Evolutionary conservation across 495 filamentous ascomycete genomes (phyloP), one percentile per base, ranked within the genome.

Genomic region (Penicillium turbatum): DNA sequence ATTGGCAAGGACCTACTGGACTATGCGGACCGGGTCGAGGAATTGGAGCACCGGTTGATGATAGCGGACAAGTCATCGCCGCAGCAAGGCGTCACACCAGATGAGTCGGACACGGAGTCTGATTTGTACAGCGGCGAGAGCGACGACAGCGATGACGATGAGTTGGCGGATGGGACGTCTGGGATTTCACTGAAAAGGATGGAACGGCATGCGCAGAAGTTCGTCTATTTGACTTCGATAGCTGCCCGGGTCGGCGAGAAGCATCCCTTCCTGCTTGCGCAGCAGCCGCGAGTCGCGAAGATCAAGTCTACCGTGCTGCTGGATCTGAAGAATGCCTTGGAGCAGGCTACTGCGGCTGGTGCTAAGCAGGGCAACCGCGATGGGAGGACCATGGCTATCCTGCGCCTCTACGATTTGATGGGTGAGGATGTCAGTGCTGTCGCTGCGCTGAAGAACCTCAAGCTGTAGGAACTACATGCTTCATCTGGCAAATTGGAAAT

Each of bases 261-360:
- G 0, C 86, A 90, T 65, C 87, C 87, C 2, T 90, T 90, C 61
- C 53, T 90, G 26, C 53, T 74, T 31, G 69, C 72, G 11, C 83
- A 87, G 56, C 68, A 80, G 53, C 69, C 75, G 9, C 73, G 86
- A 36, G 66, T 88, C 26, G 62, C 73, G 26, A 80, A 78, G 62
- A 71, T 89, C 31, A 77, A 84, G 56, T 87, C 89, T 37, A 95
- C 91, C 0, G 74, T 97, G 38, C 67, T 97, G 15, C 72, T 97
- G 32, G 92, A 97, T 68, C 72, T 98, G 26, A 85, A 80, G 50
- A 86, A 83, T 2, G 89, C 90, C 1, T 69, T 95, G 39, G 88
- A 88, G 63, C 87, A 92, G 65, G 82, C 84, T 1, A 82, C 77
- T 19, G 72, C 70, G 36, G 73, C 78, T 0, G 82, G 80, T 3